Base-by-base conservation (phyloP, 2,329 filamentous ascomycete genomes). In the Bimuria novae-zelandiae region DNA sequence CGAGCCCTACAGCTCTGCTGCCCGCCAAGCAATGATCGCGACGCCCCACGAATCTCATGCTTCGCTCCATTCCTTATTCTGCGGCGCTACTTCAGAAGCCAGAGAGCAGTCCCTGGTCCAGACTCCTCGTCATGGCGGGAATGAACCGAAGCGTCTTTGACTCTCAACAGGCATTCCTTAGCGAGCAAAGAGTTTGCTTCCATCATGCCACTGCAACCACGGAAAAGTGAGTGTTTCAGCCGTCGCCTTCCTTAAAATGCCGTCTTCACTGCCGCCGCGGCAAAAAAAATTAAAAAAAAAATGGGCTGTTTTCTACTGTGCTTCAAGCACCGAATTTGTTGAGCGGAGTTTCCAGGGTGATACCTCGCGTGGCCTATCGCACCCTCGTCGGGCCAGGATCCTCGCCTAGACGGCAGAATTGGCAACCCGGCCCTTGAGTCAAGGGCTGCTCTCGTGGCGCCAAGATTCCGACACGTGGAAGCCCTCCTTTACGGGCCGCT, bases 381-480 rank as follows among this genome's bases (percentile, higher is more conserved):
- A 44, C 33, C 52, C 44, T 25, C n/a, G n/a, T n/a, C n/a, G n/a
- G n/a, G n/a, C n/a, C n/a, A n/a, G n/a, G n/a, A 50, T 61, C 52
- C 46, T 60, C 49, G 59, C 56, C 57, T 44, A 54, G 54, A 54
- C 57, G 59, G 62, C 57, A 62, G 54, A 63, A 62, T 45, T 50
- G 40, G 41, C 46, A 51, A 40, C 45, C 49, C 35, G 39, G 17
- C 7, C 41, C 49, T 47, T 59, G 67, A 71, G 66, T 70, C 69
- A 70, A 65, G 60, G 51, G 46, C 30, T 11, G n/a, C 39, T 63
- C 60, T 61, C 64, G 63, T 64, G 57, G 23, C 25, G 56, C 50
- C 59, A 64, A 60, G 60, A 60, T 59, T 39, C 40, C 52, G 61
- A 65, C 66, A 69, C 66, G 66, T 69, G 66, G 64, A 61, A 64